These are phyloP conservation scores for Hansenula sp. DNA, from an alignment of 1,139 yeast genomes.

Conservation along the genomic window DNA sequence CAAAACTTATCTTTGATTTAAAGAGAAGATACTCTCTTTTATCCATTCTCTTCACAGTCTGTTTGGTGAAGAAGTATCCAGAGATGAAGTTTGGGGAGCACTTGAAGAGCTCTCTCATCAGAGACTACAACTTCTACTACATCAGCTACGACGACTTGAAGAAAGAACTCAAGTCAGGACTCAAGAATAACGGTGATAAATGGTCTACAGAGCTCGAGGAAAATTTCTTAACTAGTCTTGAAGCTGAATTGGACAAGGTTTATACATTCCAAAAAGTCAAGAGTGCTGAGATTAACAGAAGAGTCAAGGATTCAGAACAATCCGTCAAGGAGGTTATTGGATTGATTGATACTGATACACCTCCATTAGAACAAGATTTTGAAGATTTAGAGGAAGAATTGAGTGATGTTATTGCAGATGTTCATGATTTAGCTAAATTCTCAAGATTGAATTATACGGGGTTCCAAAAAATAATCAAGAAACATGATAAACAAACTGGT, in stretches of 20 bases:
- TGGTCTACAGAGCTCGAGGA: constrained; percentile 84
- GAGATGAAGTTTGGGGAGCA: constrained; percentile 76
- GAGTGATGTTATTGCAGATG: constrained; percentile 93
- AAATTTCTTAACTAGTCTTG: constrained; percentile 67
- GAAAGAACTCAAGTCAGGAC: constrained; percentile 66
- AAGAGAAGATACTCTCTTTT: neutral
- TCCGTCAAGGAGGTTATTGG: constrained; percentile 63
- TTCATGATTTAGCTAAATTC: constrained; percentile 92
- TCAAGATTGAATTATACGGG: constrained; percentile 92
- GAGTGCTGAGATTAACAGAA: constrained; percentile 74
- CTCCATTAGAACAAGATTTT: constrained; percentile 70
- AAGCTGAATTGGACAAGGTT: constrained; percentile 83
- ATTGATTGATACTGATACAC: constrained; percentile 33
- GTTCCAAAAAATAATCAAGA: constrained; percentile 90
- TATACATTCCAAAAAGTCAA: constrained; percentile 86
- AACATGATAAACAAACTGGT: constrained; percentile 88
- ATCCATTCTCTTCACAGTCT: neutral
- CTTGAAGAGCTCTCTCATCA: constrained; percentile 64
- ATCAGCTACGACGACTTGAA: constrained; percentile 88
- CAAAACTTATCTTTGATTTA: too few species aligned
- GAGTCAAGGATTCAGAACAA: constrained; percentile 76
- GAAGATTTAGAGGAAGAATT: constrained; percentile 88
- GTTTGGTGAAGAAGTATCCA: neutral
- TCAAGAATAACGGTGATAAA: constrained; percentile 42
- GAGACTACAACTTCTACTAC: constrained; percentile 86